Percentiles rank a stretch among this genome's conserved stretches.
Conservation (phyloP, 2,329 filamentous ascomycete genomes). For the Epichloe amarillans region DNA sequence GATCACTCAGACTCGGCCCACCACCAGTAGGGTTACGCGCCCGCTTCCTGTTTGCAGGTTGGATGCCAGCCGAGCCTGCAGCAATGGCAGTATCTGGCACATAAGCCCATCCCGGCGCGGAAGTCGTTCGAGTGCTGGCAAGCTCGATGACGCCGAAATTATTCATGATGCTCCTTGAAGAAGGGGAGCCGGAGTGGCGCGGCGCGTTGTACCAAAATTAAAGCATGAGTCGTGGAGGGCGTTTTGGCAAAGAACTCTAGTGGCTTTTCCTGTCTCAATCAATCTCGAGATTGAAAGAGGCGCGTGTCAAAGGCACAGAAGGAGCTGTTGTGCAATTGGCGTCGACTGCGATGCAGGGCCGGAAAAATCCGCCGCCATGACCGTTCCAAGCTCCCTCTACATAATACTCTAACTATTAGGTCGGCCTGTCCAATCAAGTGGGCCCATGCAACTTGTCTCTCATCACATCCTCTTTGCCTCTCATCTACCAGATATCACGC, state of each 20-base stretch:
- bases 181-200: background rate
- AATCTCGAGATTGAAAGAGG: no score
- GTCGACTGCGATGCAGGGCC: background rate
- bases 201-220: background rate
- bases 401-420: background rate
- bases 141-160: conserved; percentile 74
- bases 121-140: conserved; percentile 52
- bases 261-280: no score
- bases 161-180: conserved; percentile 31
- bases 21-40: conserved; percentile 43
- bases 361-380: conserved; percentile 10
- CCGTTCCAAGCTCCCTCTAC: background rate
- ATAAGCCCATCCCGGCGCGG: conserved; percentile 83
- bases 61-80: conserved; percentile 36
- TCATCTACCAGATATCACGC: background rate
- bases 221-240: no score
- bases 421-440: conserved; percentile 7
- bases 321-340: no score
- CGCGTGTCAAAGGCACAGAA: background rate
- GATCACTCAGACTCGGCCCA: conserved; percentile 42
- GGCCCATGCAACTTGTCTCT: background rate
- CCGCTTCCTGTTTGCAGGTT: conserved; percentile 54
- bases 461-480: background rate
- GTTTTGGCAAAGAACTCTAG: no score
- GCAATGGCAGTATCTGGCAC: conserved; percentile 61